Evolutionary conservation across 225 moss, liverwort and hornwort species (phyloP).

Genomic region (Pseudoscleropodium purum): DNA sequence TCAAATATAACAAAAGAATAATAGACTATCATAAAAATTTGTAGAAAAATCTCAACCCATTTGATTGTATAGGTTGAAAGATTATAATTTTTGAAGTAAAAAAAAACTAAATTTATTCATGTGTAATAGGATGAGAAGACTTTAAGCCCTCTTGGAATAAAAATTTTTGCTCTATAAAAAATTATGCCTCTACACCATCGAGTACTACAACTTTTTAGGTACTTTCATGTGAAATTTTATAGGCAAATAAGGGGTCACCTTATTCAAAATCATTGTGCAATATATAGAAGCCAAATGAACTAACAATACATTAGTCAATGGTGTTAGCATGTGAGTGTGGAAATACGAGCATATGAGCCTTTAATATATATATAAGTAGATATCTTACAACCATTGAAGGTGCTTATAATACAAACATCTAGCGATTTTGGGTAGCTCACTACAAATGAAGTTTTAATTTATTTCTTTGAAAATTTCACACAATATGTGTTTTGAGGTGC

Average conservation of each 20-base stretch:
- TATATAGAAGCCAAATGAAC: background rate
- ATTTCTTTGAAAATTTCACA: too few relatives aligned
- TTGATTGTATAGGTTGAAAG: background rate
- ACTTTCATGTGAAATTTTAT: background rate
- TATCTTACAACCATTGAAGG: too few relatives aligned
- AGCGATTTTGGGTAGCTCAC: too few relatives aligned
- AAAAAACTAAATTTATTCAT: background rate
- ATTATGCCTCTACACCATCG: too few relatives aligned
- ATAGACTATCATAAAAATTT: background rate
- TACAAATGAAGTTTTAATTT: too few relatives aligned
- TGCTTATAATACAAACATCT: too few relatives aligned
- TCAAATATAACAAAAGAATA: background rate
- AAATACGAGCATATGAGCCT: too few relatives aligned
- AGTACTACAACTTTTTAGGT: background rate
- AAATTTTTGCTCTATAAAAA: too few relatives aligned
- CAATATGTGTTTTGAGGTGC: too few relatives aligned
- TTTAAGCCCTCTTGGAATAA: background rate
- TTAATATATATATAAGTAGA: too few relatives aligned
- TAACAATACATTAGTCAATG: background rate
- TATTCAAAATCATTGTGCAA: background rate
- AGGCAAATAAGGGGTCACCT: background rate
- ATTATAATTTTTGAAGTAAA: background rate
- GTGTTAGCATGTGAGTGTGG: too few relatives aligned
- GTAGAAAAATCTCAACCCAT: background rate
- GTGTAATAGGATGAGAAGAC: rapidly evolving